These are phyloP conservation scores for Proliferodiscus dingleyae DNA, from an alignment of 2,329 filamentous ascomycete genomes.

Conservation along the genomic window DNA sequence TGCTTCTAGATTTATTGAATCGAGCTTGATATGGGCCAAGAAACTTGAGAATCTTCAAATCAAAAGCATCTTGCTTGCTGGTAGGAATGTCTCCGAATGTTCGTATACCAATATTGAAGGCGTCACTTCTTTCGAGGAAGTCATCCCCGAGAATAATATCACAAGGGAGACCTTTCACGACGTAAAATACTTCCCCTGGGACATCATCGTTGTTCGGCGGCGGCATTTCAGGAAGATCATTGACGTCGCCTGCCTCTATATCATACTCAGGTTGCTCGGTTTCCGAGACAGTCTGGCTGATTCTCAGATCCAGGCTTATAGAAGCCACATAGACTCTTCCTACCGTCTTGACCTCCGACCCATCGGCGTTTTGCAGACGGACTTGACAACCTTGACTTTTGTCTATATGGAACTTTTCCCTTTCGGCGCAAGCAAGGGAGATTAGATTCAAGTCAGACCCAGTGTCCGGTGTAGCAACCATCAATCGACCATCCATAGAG, in stretches of 20 bases:
- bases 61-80: not conserved
- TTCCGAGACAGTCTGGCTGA: not conserved
- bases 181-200: slow-evolving; percentile 1
- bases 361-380: slow-evolving; percentile 4
- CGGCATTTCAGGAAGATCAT: not conserved
- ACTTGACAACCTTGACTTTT: not conserved
- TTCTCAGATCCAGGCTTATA: not conserved
- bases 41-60: not conserved
- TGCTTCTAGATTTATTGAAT: not conserved
- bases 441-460: slow-evolving; percentile 12
- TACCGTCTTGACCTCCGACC: not conserved
- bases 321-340: slow-evolving; percentile 5
- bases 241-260: not conserved
- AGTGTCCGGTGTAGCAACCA: slow-evolving; percentile 7
- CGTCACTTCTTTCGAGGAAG: slow-evolving; percentile 7
- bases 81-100: not conserved
- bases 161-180: slow-evolving; percentile 2
- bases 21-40: not conserved
- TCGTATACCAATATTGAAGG: slow-evolving; percentile 6
- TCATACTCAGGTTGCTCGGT: no score
- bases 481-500: not conserved
- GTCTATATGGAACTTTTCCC: slow-evolving; percentile 8
- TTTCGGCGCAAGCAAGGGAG: slow-evolving; percentile 7
- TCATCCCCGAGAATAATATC: slow-evolving; percentile 8
- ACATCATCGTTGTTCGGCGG: not conserved